These are phyloP conservation scores for Alopecurus myosuroides DNA, from an alignment of 176 grass and related monocot species.

Conservation along the genomic window DNA sequence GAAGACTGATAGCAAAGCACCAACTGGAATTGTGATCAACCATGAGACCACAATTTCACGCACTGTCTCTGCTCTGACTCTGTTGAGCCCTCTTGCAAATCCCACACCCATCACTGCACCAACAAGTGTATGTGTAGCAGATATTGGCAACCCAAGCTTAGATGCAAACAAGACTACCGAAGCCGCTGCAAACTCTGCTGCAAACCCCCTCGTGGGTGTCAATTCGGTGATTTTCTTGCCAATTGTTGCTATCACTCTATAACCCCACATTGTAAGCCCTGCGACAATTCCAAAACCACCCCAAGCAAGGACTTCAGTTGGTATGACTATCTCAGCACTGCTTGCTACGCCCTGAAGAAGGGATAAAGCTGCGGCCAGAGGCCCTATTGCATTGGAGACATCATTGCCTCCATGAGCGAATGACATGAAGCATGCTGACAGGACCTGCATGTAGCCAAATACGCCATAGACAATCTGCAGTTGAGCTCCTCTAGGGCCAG, in stretches of 20 bases:
- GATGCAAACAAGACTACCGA: conserved; percentile 92
- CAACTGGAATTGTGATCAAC: conserved; percentile 90
- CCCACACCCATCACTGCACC: conserved; percentile 97
- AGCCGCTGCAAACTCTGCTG: conserved; percentile 92
- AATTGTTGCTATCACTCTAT: conserved; percentile 93
- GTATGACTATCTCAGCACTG: conserved; percentile 81
- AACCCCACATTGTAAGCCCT: conserved; percentile 90
- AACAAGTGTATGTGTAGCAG: conserved; percentile 96
- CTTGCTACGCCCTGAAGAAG: conserved; percentile 64
- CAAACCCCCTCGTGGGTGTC: conserved; percentile 88
- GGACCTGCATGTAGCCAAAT: conserved; percentile 92
- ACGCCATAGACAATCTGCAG: conserved; percentile 92
- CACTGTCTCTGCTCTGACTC: conserved; percentile 78
- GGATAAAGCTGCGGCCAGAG: conserved; percentile 78
- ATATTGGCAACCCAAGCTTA: conserved; percentile 85
- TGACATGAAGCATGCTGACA: conserved; percentile 99
- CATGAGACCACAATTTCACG: conserved; percentile 84
- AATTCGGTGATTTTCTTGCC: conserved; percentile 97
- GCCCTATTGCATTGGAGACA: conserved; percentile 93
- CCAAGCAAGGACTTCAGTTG: conserved; percentile 87
- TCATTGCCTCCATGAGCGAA: conserved; percentile 96
- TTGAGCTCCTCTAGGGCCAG: conserved; percentile 83
- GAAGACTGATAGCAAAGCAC: conserved; percentile 57
- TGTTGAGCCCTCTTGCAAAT: conserved; percentile 87
- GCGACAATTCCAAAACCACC: conserved; percentile 97